Base-by-base conservation (phyloP, 208 protist species). In the Trypanosoma lewisi region DNA sequence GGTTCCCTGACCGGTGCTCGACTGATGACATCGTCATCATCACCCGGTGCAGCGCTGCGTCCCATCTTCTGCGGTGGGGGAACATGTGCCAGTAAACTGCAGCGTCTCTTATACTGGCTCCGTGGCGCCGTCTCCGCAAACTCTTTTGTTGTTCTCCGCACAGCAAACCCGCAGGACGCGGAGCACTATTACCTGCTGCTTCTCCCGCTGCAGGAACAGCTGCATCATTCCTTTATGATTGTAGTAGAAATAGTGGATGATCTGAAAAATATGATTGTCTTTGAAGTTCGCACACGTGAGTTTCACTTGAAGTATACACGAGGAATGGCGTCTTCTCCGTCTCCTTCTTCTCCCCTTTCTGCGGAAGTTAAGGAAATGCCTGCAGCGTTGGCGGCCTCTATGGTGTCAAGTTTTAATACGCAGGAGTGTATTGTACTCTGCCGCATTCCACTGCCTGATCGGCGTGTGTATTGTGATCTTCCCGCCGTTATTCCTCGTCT, bases 361-460 rank as follows among this genome's bases (percentile, higher is more conserved):
- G 57, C 8, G 57, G 31, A 12, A 41, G 41, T 45, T 45, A 17
- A 9, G 16, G 31, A 51, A 1, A 42, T 33, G 49, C 25, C 37
- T 33, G 37, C 19, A 21, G 16, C 54, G 14, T 19, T 16, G 14
- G 28, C 27, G 2, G 8, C 42, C 30, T 5, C n/a, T 53, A 30
- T 44, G 6, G 9, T 44, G 27, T 42, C 12, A 17, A 17, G 36
- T n/a, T 50, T n/a, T 9, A 19, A 47, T 30, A 12, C 11, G 19
- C 16, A 39, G 2, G 63, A 37, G 14, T 6, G n/a, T 16, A n/a
- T 66, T 16, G 21, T 60, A 16, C 44, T 68, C 11, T 80, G 75
- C 53, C 49, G 59, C 49, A 77, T 95, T 30, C 74, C 79, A 21
- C 63, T 95, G 19, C 85, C 89, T 0, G 89, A 92, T 61, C 67